Evolutionary conservation across 2,329 filamentous ascomycete genomes (phyloP).

Genomic region (Ascocoryne sarcoides): DNA sequence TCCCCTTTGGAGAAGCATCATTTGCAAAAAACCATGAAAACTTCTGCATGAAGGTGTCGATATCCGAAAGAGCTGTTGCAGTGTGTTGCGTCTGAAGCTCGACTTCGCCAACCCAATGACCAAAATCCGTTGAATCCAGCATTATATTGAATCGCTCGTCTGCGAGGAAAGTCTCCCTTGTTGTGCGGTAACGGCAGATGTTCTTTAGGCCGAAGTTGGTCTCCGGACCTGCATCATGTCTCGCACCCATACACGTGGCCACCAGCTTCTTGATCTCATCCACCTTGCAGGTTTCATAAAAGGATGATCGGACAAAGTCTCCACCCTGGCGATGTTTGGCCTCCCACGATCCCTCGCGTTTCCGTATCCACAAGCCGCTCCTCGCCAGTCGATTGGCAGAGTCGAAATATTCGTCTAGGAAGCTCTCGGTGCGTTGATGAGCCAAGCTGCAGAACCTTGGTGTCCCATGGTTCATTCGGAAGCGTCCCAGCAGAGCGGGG

Average conservation of each 20-base stretch:
- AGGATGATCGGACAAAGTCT: no score
- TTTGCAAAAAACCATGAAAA: conserved; percentile 2
- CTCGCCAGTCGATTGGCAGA: no score
- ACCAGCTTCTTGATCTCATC: conserved; percentile 1
- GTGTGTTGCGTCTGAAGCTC: neutral
- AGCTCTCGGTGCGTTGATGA: no score
- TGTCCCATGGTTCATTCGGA: no score
- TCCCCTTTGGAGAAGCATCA: neutral
- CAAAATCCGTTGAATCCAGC: conserved; percentile 3
- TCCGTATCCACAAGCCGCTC: no score
- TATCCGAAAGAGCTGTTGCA: neutral
- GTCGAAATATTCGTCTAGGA: no score
- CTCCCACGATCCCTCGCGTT: no score
- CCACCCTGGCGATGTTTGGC: no score
- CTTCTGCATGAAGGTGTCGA: neutral
- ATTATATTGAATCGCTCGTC: conserved; percentile 2
- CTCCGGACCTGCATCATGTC: neutral
- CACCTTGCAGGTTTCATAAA: no score
- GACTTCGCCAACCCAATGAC: conserved; percentile 3
- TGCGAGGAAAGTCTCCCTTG: conserved; percentile 3
- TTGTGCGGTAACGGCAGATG: conserved; percentile 1
- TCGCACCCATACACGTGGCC: neutral
- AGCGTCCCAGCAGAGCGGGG: no score
- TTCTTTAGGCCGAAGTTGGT: neutral
- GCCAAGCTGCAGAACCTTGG: no score